These are phyloP conservation scores for Ophiocordyceps polyrhachis-furcata DNA, from an alignment of 2,329 filamentous ascomycete species.

Conservation along the genomic window DNA sequence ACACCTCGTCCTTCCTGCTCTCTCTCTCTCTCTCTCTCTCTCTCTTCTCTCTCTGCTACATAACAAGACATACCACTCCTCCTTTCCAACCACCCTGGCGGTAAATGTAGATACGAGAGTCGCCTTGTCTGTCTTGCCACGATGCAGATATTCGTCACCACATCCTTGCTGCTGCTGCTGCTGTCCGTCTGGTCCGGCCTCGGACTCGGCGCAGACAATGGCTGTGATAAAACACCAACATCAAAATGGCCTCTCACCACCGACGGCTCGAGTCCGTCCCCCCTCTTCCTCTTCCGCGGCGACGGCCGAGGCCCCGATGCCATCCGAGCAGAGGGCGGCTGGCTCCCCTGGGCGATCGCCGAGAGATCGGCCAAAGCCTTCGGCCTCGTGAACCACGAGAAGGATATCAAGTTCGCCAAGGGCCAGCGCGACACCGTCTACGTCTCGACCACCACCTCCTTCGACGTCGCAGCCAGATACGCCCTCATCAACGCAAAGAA, in stretches of 20 bases:
- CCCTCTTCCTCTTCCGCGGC: neutral
- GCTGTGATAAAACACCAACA: neutral
- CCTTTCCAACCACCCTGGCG: too few relatives aligned
- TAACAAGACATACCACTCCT: neutral
- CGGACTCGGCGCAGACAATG: neutral
- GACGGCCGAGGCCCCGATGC: neutral
- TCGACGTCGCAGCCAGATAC: neutral
- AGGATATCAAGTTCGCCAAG: neutral
- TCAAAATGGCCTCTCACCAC: neutral
- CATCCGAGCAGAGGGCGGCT: neutral
- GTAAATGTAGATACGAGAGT: too few relatives aligned
- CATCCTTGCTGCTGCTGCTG: neutral
- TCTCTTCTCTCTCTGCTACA: too few relatives aligned
- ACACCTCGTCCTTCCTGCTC: too few relatives aligned
- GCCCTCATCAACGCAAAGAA: neutral
- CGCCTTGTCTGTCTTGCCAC: too few relatives aligned
- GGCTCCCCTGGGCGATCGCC: neutral
- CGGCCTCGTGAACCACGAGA: neutral
- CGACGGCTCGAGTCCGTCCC: neutral
- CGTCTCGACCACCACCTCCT: neutral
- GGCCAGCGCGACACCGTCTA: neutral
- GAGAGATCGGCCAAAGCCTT: neutral
- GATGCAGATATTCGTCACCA: neutral
- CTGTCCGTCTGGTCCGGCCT: neutral
- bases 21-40: too few relatives aligned